These are phyloP conservation scores for Hypoxylon sp. DNA, from an alignment of 2,329 filamentous ascomycete species.

Conservation along the genomic window DNA sequence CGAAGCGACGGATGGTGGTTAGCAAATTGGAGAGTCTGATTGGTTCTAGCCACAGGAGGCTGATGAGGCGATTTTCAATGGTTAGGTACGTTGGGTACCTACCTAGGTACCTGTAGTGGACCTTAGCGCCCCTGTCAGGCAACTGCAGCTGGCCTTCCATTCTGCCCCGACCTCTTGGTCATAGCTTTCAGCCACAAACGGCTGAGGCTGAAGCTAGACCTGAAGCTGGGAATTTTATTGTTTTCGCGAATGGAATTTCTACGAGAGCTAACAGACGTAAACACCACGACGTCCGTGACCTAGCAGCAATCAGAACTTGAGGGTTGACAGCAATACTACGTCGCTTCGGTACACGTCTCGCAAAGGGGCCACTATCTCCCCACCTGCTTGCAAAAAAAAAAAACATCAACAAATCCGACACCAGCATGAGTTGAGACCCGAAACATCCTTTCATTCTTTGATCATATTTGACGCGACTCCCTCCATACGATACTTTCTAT, in stretches of 20 bases:
- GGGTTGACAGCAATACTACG: constrained; percentile 2
- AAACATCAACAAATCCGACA: constrained; percentile 6
- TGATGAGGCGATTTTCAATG: constrained; percentile 1
- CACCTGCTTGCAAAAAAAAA: constrained; percentile 1
- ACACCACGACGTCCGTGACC: constrained; percentile 16
- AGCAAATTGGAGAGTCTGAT: constrained; percentile 51
- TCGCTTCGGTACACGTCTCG: background rate
- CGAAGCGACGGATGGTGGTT: constrained; percentile 36
- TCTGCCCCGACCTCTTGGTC: background rate
- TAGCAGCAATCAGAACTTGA: constrained; percentile 4
- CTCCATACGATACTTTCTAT: constrained; percentile 17
- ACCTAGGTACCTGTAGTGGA: constrained; percentile 4
- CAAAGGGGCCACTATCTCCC: background rate
- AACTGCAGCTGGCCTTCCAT: background rate
- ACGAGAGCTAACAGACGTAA: constrained; percentile 22
- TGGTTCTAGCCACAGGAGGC: constrained; percentile 48
- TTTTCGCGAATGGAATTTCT: constrained; percentile 34
- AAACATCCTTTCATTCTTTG: constrained; percentile 27
- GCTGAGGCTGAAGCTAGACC: constrained; percentile 30
- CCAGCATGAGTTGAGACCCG: constrained; percentile 31
- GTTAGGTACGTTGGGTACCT: too few species aligned
- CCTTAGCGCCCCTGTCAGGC: background rate
- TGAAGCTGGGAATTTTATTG: constrained; percentile 24
- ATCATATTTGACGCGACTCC: constrained; percentile 23
- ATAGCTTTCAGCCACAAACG: constrained; percentile 28